Conservation (phyloP, 306 rosid genomes). For the Begonia peltatifolia region DNA sequence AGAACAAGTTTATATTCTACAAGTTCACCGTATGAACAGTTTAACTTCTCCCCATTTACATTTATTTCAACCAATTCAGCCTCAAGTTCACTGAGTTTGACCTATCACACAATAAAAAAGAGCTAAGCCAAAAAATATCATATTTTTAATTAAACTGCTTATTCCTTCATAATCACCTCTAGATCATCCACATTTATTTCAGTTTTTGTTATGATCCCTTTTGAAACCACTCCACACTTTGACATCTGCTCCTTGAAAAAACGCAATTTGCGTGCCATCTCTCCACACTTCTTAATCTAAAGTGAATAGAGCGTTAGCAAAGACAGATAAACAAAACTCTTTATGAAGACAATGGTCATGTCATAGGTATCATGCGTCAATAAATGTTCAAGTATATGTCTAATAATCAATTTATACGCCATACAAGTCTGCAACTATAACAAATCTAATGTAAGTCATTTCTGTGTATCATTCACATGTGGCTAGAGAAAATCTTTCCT, state of each 20-base stretch:
- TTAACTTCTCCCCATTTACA: conserved; percentile 86
- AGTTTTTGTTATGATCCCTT: conserved; percentile 18
- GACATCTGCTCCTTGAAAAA: conserved; percentile 87
- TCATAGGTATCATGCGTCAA: too few species aligned
- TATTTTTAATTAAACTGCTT: not conserved
- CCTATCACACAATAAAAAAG: conserved; percentile 30
- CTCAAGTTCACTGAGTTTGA: conserved; percentile 81
- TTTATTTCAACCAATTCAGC: conserved; percentile 78
- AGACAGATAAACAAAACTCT: too few species aligned
- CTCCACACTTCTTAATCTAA: conserved; percentile 84
- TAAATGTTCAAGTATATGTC: too few species aligned
- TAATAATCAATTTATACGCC: too few species aligned
- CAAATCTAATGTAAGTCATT: too few species aligned
- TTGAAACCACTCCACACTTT: conserved; percentile 59
- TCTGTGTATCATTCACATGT: too few species aligned
- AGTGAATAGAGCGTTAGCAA: not conserved
- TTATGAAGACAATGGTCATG: too few species aligned
- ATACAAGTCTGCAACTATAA: too few species aligned
- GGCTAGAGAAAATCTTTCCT: too few species aligned
- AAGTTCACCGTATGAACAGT: conserved; percentile 74
- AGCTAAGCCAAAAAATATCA: not conserved
- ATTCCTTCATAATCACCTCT: conserved; percentile 32
- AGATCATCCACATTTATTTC: conserved; percentile 58
- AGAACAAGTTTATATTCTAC: conserved; percentile 80
- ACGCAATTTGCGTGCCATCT: conserved; percentile 87